Conservation (phyloP, 805 yeast genomes). For the Metschnikowia picachoensis region DNA sequence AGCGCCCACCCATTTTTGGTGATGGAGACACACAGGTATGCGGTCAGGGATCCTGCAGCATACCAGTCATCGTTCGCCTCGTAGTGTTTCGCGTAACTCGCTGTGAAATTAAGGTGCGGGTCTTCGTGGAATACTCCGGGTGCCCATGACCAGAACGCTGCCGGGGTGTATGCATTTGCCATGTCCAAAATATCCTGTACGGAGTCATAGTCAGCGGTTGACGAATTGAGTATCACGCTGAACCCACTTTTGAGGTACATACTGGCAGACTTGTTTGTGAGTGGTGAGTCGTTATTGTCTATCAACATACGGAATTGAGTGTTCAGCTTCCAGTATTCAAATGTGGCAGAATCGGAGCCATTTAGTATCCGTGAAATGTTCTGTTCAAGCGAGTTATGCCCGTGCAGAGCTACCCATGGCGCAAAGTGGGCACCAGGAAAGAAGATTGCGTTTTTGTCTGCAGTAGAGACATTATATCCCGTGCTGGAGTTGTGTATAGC, state of each 20-base stretch:
- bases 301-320: slow-evolving; percentile 27
- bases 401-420: slow-evolving; percentile 8
- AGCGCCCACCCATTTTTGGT: slow-evolving; percentile 55
- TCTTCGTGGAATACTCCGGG: slow-evolving; percentile 46
- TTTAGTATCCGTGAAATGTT: slow-evolving; percentile 2
- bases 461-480: slow-evolving; percentile 22
- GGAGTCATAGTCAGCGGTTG: slow-evolving; percentile 7
- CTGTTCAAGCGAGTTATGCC: neutral
- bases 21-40: slow-evolving; percentile 41
- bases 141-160: slow-evolving; percentile 73
- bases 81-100: slow-evolving; percentile 3
- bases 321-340: slow-evolving; percentile 3
- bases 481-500: slow-evolving; percentile 16
- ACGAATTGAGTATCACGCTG: slow-evolving; percentile 56
- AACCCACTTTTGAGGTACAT: slow-evolving; percentile 53
- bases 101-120: slow-evolving; percentile 5
- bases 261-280: slow-evolving; percentile 35
- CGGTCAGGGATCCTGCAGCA: slow-evolving; percentile 16
- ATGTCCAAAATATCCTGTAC: slow-evolving; percentile 13
- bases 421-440: slow-evolving; percentile 7
- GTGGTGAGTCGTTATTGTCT: slow-evolving; percentile 36
- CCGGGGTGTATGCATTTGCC: slow-evolving; percentile 24
- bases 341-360: neutral
- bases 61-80: slow-evolving; percentile 11
- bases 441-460: slow-evolving; percentile 22